Percentiles rank a stretch among this genome's conserved stretches.
phyloP scores from a whole-genome alignment of 1,284 basidiomycete species.

The Leccinum solheimii region DNA sequence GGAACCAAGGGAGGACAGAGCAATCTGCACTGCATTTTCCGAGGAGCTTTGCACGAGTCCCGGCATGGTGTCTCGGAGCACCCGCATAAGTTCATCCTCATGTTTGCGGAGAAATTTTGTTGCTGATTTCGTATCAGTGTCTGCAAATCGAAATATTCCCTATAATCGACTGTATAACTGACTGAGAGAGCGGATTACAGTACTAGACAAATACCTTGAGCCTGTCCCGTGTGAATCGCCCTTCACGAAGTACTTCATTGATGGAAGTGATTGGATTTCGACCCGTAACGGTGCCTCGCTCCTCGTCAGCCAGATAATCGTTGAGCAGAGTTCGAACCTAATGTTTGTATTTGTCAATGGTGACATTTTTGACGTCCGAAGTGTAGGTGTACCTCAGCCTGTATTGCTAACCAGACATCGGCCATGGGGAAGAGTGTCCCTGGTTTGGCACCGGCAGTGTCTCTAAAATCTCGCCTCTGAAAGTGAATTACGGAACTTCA shows the following conservation, averaged over 20 bases:
- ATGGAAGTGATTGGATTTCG: constrained; percentile 90
- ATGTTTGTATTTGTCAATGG: constrained; percentile 5
- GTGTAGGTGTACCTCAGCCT: constrained; percentile 71
- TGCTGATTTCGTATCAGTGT: constrained; percentile 77
- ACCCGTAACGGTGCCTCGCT: constrained; percentile 71
- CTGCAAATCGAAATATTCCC: constrained; percentile 88
- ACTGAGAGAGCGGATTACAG: background rate
- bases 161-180: constrained; percentile 34
- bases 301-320: constrained; percentile 91
- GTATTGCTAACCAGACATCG: constrained; percentile 92
- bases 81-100: constrained; percentile 84
- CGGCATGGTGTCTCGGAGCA: constrained; percentile 90
- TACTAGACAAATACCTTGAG: constrained; percentile 57
- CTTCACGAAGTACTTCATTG: constrained; percentile 91
- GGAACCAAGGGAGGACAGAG: constrained; percentile 56
- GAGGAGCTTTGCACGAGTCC: constrained; percentile 80
- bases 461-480: constrained; percentile 85
- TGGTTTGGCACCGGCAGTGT: constrained; percentile 73
- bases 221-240: constrained; percentile 74
- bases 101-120: constrained; percentile 71
- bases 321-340: constrained; percentile 85
- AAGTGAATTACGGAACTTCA: constrained; percentile 8
- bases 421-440: constrained; percentile 76
- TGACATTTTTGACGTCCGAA: constrained; percentile 2
- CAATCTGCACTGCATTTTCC: constrained; percentile 62